Conservation (phyloP, 2,329 filamentous ascomycete genomes). For the Zarea fungicola region DNA sequence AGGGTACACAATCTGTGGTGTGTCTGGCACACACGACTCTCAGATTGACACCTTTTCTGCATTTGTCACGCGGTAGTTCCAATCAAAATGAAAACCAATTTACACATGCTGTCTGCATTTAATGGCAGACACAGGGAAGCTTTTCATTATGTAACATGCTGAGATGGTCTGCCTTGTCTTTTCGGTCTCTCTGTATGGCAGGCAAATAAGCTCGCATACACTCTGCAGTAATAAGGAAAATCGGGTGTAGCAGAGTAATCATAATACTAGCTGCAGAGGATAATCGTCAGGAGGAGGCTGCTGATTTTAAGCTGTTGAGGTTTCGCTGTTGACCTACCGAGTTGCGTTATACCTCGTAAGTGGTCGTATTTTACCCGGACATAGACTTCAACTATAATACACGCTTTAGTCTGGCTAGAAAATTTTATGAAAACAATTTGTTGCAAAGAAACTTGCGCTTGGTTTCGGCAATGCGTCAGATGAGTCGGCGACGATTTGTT, state of each 20-base stretch:
- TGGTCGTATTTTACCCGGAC: constrained; percentile 1
- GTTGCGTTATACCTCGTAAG: too few species aligned
- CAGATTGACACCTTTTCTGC: constrained; percentile 87
- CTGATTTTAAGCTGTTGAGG: not conserved
- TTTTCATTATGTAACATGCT: not conserved
- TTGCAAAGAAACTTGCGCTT: too few species aligned
- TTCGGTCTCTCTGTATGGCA: not conserved
- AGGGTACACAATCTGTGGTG: constrained; percentile 82
- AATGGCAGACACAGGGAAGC: not conserved
- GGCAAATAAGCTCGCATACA: not conserved
- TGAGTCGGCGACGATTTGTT: not conserved
- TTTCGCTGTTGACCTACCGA: not conserved
- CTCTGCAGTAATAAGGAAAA: not conserved
- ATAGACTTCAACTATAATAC: constrained; percentile 13
- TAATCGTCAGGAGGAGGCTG: not conserved
- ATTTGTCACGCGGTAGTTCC: constrained; percentile 47
- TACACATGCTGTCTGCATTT: not conserved
- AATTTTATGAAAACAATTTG: not conserved
- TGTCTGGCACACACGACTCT: constrained; percentile 72
- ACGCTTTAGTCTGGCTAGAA: constrained; percentile 10
- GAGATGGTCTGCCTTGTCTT: too few species aligned
- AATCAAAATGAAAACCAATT: not conserved
- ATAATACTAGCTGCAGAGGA: not conserved
- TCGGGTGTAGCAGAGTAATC: not conserved
- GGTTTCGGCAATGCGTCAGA: not conserved